These are phyloP conservation scores for Aspergillus caelatus DNA, from an alignment of 2,329 filamentous ascomycete species.

Conservation along the genomic window DNA sequence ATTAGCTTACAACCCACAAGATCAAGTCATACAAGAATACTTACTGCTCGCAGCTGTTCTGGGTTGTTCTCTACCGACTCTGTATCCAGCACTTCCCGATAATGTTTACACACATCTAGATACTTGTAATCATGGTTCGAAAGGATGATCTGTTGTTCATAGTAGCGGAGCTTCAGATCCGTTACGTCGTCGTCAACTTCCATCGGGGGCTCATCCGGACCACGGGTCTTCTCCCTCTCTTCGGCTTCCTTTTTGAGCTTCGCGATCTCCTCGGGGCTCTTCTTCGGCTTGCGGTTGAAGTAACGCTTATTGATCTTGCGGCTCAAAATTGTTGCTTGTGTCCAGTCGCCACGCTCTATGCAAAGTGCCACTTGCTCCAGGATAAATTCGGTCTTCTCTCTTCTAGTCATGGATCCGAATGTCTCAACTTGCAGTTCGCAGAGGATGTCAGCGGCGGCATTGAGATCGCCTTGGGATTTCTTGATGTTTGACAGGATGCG, in stretches of 20 bases:
- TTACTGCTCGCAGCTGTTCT: conserved; percentile 79
- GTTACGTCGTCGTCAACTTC: conserved; percentile 87
- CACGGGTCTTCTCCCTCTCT: conserved; percentile 73
- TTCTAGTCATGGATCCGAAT: conserved; percentile 94
- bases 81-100: conserved; percentile 93
- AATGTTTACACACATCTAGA: conserved; percentile 96
- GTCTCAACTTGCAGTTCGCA: conserved; percentile 99
- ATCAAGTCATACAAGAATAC: conserved; percentile 31
- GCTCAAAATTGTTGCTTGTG: conserved; percentile 87
- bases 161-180: conserved; percentile 92
- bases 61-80: conserved; percentile 92
- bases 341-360: conserved; percentile 95
- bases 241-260: conserved; percentile 86
- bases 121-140: conserved; percentile 98
- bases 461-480: conserved; percentile 89
- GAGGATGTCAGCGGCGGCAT: conserved; percentile 85
- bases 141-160: conserved; percentile 94
- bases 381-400: conserved; percentile 99
- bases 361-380: conserved; percentile 91
- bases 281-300: conserved; percentile 86
- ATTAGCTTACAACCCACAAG: conserved; percentile 15
- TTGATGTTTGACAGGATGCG: conserved; percentile 97
- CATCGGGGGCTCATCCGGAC: conserved; percentile 74
- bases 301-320: conserved; percentile 97
- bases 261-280: conserved; percentile 83